These are phyloP conservation scores for Cladophialophora chaetospira DNA, from an alignment of 2,329 filamentous ascomycete genomes.

Conservation along the genomic window DNA sequence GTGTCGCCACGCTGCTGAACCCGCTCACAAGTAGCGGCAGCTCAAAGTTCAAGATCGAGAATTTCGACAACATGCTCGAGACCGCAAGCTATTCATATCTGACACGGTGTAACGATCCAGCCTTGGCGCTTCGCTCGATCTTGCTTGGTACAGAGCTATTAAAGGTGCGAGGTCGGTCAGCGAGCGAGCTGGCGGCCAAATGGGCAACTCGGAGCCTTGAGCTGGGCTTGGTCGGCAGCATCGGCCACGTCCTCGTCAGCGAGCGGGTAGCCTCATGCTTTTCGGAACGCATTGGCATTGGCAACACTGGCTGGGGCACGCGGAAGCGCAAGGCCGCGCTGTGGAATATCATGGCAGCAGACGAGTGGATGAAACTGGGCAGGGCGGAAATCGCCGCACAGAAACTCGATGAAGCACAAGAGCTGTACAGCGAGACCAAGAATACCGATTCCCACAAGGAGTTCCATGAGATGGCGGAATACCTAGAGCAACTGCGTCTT, in stretches of 20 bases:
- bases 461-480: slow-evolving; percentile 56
- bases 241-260: slow-evolving; percentile 80
- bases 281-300: slow-evolving; percentile 68
- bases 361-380: slow-evolving; percentile 77
- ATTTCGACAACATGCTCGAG: slow-evolving; percentile 83
- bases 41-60: slow-evolving; percentile 76
- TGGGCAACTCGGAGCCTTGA: slow-evolving; percentile 84
- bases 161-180: slow-evolving; percentile 74
- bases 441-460: slow-evolving; percentile 45
- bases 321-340: slow-evolving; percentile 82
- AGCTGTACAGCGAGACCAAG: slow-evolving; percentile 52
- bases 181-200: slow-evolving; percentile 80
- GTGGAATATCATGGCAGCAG: slow-evolving; percentile 81
- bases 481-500: slow-evolving; percentile 47
- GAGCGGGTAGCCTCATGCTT: slow-evolving; percentile 88
- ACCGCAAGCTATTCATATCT: slow-evolving; percentile 90
- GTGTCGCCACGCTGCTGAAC: slow-evolving; percentile 77
- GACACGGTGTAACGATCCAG: slow-evolving; percentile 76
- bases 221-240: slow-evolving; percentile 62
- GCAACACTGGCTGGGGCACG: slow-evolving; percentile 67
- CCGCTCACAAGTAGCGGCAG: slow-evolving; percentile 67
- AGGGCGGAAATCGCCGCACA: slow-evolving; percentile 77
- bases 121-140: slow-evolving; percentile 77
- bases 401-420: slow-evolving; percentile 70
- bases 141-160: slow-evolving; percentile 78